phyloP scores from a whole-genome alignment of 208 protist species.

The Leishmania martiniquensis region DNA sequence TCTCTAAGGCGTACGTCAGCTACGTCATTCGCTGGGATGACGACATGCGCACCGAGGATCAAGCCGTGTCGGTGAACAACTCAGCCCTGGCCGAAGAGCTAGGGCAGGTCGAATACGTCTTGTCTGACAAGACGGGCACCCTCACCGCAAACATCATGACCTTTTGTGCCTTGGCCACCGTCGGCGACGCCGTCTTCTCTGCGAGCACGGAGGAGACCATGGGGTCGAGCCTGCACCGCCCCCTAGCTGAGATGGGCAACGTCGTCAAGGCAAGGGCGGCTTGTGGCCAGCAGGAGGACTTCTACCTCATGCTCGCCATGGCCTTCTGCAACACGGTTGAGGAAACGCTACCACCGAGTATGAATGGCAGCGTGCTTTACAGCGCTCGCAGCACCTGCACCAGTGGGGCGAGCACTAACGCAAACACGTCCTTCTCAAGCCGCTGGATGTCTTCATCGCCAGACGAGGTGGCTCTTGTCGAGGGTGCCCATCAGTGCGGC shows the following conservation, averaged over 20 bases:
- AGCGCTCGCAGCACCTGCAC: conserved; percentile 5
- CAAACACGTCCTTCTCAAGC: not conserved
- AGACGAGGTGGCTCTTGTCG: conserved; percentile 93
- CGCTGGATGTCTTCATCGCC: conserved; percentile 88
- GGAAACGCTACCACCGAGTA: conserved; percentile 21
- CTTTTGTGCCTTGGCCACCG: conserved; percentile 49
- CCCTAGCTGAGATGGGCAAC: conserved; percentile 11
- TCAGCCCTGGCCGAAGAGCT: conserved; percentile 93
- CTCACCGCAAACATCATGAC: conserved; percentile 93
- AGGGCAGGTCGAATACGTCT: conserved; percentile 92
- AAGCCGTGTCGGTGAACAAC: conserved; percentile 70
- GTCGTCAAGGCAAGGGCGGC: conserved; percentile 7
- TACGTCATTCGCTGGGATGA: conserved; percentile 90
- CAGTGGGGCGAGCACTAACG: conserved; percentile 1
- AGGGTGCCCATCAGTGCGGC: conserved; percentile 72
- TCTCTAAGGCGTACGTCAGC: conserved; percentile 91
- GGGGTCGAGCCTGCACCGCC: conserved; percentile 3
- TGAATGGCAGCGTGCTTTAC: not conserved
- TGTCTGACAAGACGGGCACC: conserved; percentile 95
- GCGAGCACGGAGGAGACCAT: conserved; percentile 16
- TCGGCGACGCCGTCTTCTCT: conserved; percentile 30
- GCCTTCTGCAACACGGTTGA: conserved; percentile 76
- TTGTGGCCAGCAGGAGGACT: conserved; percentile 12
- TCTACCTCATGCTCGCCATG: conserved; percentile 56
- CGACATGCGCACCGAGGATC: conserved; percentile 56